Conservation (phyloP, 2,329 filamentous ascomycete species). For the Beauveria medogensis region DNA sequence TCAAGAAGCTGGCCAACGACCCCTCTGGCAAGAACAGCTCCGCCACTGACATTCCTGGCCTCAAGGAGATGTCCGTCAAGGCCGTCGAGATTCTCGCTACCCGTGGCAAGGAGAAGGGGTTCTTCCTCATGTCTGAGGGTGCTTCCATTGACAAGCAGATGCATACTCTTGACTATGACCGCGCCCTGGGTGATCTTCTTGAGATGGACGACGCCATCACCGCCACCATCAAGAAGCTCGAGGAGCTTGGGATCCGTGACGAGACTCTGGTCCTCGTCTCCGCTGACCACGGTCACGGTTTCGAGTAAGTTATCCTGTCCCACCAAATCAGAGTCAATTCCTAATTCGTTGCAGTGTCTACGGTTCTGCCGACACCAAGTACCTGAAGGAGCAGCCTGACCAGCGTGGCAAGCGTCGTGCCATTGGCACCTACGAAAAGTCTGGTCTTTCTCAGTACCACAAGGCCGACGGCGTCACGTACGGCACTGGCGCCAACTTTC, state of each 20-base stretch:
- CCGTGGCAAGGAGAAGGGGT: constrained; percentile 60
- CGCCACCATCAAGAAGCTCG: constrained; percentile 64
- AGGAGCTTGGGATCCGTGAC: constrained; percentile 56
- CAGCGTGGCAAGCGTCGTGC: constrained; percentile 69
- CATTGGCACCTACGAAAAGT: constrained; percentile 64
- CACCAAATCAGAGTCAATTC: not conserved
- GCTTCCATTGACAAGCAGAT: constrained; percentile 87
- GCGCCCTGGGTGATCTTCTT: constrained; percentile 73
- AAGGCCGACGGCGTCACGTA: constrained; percentile 55
- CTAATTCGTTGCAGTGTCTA: constrained; percentile 46
- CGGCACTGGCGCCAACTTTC: constrained; percentile 67
- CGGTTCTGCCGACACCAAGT: constrained; percentile 72
- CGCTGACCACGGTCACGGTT: constrained; percentile 84
- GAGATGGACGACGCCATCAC: constrained; percentile 79
- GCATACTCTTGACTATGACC: constrained; percentile 79
- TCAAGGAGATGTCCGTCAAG: constrained; percentile 87
- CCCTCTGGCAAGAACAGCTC: constrained; percentile 56
- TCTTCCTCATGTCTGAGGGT: constrained; percentile 82
- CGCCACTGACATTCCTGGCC: constrained; percentile 68
- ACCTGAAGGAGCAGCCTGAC: constrained; percentile 55
- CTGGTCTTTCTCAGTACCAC: constrained; percentile 69
- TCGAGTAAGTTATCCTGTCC: constrained; percentile 44
- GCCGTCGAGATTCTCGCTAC: constrained; percentile 70
- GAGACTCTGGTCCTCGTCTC: constrained; percentile 75
- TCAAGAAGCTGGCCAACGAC: constrained; percentile 57